These are phyloP conservation scores for Solanum tacnaense DNA, from an alignment of 257 asterid species.

Conservation along the genomic window DNA sequence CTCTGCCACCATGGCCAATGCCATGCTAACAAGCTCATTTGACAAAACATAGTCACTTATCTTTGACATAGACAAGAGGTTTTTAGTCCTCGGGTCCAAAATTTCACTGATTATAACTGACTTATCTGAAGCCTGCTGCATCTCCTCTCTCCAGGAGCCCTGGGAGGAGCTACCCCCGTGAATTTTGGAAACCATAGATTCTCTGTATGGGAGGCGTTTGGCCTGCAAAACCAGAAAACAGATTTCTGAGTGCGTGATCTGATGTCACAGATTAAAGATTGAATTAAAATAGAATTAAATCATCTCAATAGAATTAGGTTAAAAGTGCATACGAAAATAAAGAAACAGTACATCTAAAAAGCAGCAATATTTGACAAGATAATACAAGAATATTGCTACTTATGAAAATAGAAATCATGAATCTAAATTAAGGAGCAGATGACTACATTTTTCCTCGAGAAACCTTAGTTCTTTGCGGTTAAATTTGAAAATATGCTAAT, in stretches of 20 bases:
- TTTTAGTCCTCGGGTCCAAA: slow-evolving; percentile 89
- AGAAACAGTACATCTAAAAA: not conserved
- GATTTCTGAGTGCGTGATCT: not conserved
- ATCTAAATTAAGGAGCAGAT: not conserved
- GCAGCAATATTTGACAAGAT: not conserved
- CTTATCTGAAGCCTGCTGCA: slow-evolving; percentile 90
- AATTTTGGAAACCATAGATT: slow-evolving; percentile 46
- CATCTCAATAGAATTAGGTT: not conserved
- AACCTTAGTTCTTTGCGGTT: not conserved
- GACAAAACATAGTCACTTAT: slow-evolving; percentile 86
- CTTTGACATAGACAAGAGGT: slow-evolving; percentile 71
- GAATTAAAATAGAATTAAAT: not conserved
- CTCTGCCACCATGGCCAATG: slow-evolving; percentile 91
- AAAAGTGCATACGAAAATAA: not conserved
- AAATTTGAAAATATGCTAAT: not conserved
- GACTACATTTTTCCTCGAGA: not conserved
- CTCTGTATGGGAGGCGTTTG: slow-evolving; percentile 83
- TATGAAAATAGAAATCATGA: not conserved
- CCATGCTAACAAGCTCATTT: slow-evolving; percentile 93
- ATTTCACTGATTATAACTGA: slow-evolving; percentile 92
- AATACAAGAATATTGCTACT: not conserved
- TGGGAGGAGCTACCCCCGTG: slow-evolving; percentile 66
- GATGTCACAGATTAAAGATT: not conserved
- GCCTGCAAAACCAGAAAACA: slow-evolving; percentile 46
- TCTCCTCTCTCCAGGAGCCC: slow-evolving; percentile 94